Evolutionary conservation across 208 protist species (phyloP), one percentile per base, ranked within the genome.

Genomic region (Trypanosoma melophagium): DNA sequence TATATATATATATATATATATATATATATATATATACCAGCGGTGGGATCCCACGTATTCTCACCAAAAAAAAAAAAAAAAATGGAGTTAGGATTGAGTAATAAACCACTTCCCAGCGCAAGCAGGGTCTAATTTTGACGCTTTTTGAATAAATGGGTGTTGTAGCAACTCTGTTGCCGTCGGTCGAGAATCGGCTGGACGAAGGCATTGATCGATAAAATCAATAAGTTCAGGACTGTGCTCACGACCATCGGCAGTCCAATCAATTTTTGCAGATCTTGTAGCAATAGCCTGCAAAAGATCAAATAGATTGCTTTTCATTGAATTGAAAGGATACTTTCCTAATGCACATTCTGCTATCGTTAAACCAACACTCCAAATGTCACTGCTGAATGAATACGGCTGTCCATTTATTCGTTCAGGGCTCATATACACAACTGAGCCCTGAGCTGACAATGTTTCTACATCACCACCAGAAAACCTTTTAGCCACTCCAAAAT

Each of bases 401-500:
- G 82, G 78, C 52, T 93, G 61, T 17, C 86, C 91, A 49, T 88
- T 69, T 66, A 98, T 94, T 55, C 96, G 47, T 66, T 98, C 96
- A 10, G 96, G 96, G 59, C 89, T 96, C 96, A 97, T 97, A 77
- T 98, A 98, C 7, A 93, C 87, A 58, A 94, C 72, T n/a, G 96
- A 97, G 0, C 95, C 95, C 52, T 97, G 93, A 7, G 86, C 74
- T 10, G 92, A 93, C 5, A 94, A 66, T 16, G 90, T 96, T 65
- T 93, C 78, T 28, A 86, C 66, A 64, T 93, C 83, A 7, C 73
- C 85, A 35, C 83, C 86, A 42, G 79, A 88, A 70, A 94, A 90
- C 13, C 71, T 92, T 60, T 92, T 93, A 14, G 96, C 95, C 0
- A 99, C 89, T 17, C 98, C 97, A 81, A 99, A 99, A 76, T 99